Evolutionary conservation across 2,329 filamentous ascomycete genomes (phyloP).

Genomic region (Claviceps citrina): DNA sequence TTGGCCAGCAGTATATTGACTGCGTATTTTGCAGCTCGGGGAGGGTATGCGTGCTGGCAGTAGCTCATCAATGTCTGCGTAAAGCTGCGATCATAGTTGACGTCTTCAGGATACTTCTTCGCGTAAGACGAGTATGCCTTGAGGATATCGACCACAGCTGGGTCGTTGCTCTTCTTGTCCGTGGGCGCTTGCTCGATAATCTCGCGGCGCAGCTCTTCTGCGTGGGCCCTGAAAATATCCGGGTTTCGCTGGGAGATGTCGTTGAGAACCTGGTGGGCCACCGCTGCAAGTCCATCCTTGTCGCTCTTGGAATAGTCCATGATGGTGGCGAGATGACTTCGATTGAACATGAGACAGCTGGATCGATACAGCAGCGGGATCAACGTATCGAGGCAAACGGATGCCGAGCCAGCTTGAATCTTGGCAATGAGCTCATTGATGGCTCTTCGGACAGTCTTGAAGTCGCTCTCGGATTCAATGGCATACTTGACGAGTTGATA

Average conservation of each 20-base stretch:
- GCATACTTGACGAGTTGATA: slow-evolving; percentile 83
- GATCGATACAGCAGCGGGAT: slow-evolving; percentile 70
- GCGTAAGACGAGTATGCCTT: slow-evolving; percentile 91
- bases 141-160: slow-evolving; percentile 69
- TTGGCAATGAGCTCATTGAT: slow-evolving; percentile 81
- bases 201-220: slow-evolving; percentile 78
- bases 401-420: slow-evolving; percentile 49
- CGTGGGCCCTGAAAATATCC: slow-evolving; percentile 80
- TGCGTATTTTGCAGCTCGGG: slow-evolving; percentile 81
- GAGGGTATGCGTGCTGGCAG: slow-evolving; percentile 65
- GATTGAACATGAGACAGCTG: slow-evolving; percentile 78
- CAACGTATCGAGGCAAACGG: slow-evolving; percentile 62
- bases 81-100: slow-evolving; percentile 70
- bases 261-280: slow-evolving; percentile 78
- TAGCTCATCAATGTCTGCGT: slow-evolving; percentile 68
- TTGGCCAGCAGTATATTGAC: slow-evolving; percentile 76
- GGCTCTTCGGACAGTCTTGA: slow-evolving; percentile 76
- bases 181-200: slow-evolving; percentile 69
- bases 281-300: slow-evolving; percentile 58
- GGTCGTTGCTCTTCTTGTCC: slow-evolving; percentile 49
- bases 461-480: slow-evolving; percentile 74
- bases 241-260: slow-evolving; percentile 85
- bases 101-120: slow-evolving; percentile 67
- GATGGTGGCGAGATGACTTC: slow-evolving; percentile 81
- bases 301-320: slow-evolving; percentile 78